Conservation (phyloP, 2,329 filamentous ascomycete genomes). For the Nigrospora sphaerica region DNA sequence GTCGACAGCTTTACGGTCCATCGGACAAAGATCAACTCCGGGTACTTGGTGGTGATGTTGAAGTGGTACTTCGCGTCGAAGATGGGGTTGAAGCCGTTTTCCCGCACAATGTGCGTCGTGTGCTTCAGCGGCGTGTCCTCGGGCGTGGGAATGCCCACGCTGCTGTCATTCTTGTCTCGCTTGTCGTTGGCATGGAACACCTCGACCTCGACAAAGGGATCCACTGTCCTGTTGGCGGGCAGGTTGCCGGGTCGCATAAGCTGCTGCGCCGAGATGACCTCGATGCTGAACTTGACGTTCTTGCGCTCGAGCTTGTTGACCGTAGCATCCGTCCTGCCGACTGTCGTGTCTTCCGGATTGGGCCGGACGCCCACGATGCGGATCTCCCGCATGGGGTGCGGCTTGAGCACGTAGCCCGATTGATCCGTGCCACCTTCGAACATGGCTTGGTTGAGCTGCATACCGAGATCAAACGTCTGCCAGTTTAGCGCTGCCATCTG, state of each 20-base stretch:
- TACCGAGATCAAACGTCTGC: constrained; percentile 94
- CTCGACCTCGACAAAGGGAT: constrained; percentile 92
- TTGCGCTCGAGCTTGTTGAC: constrained; percentile 70
- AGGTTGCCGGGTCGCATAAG: constrained; percentile 75
- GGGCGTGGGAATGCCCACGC: constrained; percentile 42
- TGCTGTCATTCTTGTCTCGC: constrained; percentile 74
- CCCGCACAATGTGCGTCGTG: constrained; percentile 71
- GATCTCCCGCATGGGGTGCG: constrained; percentile 71
- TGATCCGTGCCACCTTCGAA: constrained; percentile 83
- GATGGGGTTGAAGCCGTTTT: constrained; percentile 89
- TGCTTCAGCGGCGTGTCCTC: constrained; percentile 61
- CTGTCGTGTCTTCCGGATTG: constrained; percentile 18
- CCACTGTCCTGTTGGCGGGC: constrained; percentile 66
- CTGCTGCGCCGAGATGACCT: constrained; percentile 90
- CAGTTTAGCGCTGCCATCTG: constrained; percentile 98
- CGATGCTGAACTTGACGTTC: constrained; percentile 75
- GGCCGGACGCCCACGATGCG: constrained; percentile 39
- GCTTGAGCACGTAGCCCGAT: constrained; percentile 91
- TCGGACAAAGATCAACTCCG: constrained; percentile 86
- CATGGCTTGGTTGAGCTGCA: constrained; percentile 97
- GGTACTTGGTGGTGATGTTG: constrained; percentile 85
- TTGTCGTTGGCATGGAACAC: constrained; percentile 93
- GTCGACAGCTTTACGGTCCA: constrained; percentile 86
- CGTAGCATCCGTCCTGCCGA: constrained; percentile 9
- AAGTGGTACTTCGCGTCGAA: constrained; percentile 78